Evolutionary conservation across 1,139 yeast species (phyloP).

Genomic region (Geotrichum carabidarum): DNA sequence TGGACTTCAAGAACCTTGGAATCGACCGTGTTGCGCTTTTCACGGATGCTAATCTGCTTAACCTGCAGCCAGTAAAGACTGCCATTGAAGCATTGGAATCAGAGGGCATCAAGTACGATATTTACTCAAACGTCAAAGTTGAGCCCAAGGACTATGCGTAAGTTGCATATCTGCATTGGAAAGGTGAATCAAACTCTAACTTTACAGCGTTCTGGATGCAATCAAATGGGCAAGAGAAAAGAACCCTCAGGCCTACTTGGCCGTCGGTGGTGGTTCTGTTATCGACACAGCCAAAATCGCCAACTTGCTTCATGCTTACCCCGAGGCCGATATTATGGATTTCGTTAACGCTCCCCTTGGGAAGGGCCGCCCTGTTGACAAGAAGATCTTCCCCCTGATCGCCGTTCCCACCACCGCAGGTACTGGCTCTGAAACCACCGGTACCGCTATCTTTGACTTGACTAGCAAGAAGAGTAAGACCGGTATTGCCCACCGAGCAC

Average conservation of each 20-base stretch:
- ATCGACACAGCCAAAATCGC: constrained; percentile 43
- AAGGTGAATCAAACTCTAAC: neutral
- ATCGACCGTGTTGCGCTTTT: constrained; percentile 30
- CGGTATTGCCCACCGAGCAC: constrained; percentile 40
- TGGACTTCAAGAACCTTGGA: constrained; percentile 39
- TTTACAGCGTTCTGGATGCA: constrained; percentile 35
- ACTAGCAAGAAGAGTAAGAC: constrained; percentile 37
- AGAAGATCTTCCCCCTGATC: constrained; percentile 38
- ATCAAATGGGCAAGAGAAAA: constrained; percentile 38
- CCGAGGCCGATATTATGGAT: constrained; percentile 39
- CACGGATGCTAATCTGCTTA: constrained; percentile 26
- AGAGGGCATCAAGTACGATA: constrained; percentile 38
- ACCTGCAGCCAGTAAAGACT: constrained; percentile 33
- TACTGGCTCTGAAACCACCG: constrained; percentile 46
- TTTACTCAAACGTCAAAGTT: constrained; percentile 38
- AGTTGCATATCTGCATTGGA: neutral
- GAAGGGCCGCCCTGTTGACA: constrained; percentile 39
- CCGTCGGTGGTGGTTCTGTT: constrained; percentile 44
- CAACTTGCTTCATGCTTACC: constrained; percentile 39
- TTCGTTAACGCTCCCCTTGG: constrained; percentile 44
- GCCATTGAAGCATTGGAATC: constrained; percentile 38
- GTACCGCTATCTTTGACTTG: constrained; percentile 42
- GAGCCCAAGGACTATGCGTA: constrained; percentile 40
- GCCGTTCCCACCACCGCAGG: constrained; percentile 47
- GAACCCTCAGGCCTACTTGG: constrained; percentile 40